These are phyloP conservation scores for Microsporum ferrugineum DNA, from an alignment of 2,329 filamentous ascomycete genomes.

Conservation along the genomic window DNA sequence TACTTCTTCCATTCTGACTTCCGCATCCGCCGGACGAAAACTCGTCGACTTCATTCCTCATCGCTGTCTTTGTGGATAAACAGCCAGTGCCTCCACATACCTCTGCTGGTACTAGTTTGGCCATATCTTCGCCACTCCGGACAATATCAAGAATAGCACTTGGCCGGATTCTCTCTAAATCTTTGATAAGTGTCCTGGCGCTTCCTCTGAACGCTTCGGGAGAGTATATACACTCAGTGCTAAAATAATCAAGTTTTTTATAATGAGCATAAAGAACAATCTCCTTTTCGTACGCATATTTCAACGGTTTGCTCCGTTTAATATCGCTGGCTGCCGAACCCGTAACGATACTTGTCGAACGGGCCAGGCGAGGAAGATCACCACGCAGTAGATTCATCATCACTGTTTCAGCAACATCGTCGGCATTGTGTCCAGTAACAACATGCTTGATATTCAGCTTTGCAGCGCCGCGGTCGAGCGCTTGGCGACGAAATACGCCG, in stretches of 20 bases:
- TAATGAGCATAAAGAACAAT: conserved; percentile 97
- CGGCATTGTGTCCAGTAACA: conserved; percentile 93
- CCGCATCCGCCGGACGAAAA: conserved; percentile 58
- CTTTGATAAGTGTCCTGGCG: conserved; percentile 85
- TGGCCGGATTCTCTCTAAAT: conserved; percentile 80
- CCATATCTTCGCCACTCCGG: conserved; percentile 91
- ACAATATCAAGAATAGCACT: conserved; percentile 94
- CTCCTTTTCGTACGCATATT: conserved; percentile 98
- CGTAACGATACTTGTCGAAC: conserved; percentile 84
- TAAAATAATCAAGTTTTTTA: conserved; percentile 95
- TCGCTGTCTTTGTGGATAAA: conserved; percentile 19
- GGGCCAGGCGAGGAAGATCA: conserved; percentile 73
- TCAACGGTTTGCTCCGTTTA: conserved; percentile 89
- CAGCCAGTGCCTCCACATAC: conserved; percentile 28
- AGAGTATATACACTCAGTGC: conserved; percentile 95
- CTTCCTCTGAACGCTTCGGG: conserved; percentile 93
- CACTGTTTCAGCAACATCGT: conserved; percentile 93
- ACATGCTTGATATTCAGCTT: conserved; percentile 82
- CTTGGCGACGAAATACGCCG: conserved; percentile 88
- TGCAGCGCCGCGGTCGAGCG: conserved; percentile 81
- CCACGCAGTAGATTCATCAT: conserved; percentile 93
- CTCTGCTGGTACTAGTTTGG: conserved; percentile 61
- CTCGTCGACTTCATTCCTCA: conserved; percentile 43
- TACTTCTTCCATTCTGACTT: conserved; percentile 52
- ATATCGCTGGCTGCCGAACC: conserved; percentile 69